These are phyloP conservation scores for Quillaja saponaria DNA, from an alignment of 306 rosid genomes.

Conservation along the genomic window DNA sequence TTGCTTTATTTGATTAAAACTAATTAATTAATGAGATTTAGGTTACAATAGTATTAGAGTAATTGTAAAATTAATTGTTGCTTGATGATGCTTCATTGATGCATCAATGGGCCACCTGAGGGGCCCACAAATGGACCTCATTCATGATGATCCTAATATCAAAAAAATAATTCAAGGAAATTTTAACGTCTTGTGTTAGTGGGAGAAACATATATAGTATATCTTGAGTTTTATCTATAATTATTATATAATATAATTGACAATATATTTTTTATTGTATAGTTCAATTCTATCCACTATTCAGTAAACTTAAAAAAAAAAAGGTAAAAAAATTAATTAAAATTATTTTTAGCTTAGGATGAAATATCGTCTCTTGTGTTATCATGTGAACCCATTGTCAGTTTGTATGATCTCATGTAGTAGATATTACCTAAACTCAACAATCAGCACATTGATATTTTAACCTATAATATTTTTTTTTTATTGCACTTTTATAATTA, in stretches of 20 bases:
- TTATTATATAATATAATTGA: no score
- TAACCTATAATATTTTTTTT: slow-evolving; percentile 6
- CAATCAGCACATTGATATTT: no score
- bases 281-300: no score
- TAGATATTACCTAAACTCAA: no score
- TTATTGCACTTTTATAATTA: slow-evolving; percentile 27
- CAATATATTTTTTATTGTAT: no score
- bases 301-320: no score
- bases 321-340: no score
- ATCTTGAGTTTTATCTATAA: no score
- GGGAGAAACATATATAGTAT: no score
- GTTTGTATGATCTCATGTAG: slow-evolving; percentile 26
- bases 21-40: slow-evolving; percentile 30
- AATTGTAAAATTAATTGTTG: slow-evolving; percentile 39
- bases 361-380: slow-evolving; percentile 36
- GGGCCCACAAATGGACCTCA: slow-evolving; percentile 39
- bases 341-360: slow-evolving; percentile 27
- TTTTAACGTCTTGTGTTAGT: no score
- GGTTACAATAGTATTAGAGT: slow-evolving; percentile 39
- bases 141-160: slow-evolving; percentile 29
- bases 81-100: slow-evolving; percentile 37
- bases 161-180: slow-evolving; percentile 29
- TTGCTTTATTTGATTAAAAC: slow-evolving; percentile 10
- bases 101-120: slow-evolving; percentile 32
- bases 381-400: slow-evolving; percentile 18